A percentile compares a stretch with the other conserved stretches of the same genome.
phyloP scores from a whole-genome alignment of 441 rosid genomes.

The Pelargonium citronellum region DNA sequence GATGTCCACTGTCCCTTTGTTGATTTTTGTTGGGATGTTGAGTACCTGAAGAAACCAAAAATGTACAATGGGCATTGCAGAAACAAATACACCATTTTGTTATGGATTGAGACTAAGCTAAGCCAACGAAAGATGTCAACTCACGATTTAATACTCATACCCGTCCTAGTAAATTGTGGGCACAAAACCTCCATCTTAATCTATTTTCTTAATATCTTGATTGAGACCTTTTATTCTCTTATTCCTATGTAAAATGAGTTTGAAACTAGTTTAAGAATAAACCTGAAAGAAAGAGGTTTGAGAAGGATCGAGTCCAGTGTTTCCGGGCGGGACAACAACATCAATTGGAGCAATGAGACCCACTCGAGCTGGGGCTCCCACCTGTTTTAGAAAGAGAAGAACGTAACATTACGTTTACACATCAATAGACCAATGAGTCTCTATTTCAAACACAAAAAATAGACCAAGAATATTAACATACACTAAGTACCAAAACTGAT shows the following conservation, averaged over 20 bases:
- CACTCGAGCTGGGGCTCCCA: conserved; percentile 71
- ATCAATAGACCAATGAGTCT: too few species aligned
- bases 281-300: conserved; percentile 70
- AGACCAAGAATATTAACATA: too few species aligned
- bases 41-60: conserved; percentile 36
- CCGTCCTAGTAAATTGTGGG: too few species aligned
- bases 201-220: too few species aligned
- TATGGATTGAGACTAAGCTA: too few species aligned
- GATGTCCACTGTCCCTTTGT: conserved; percentile 66
- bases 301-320: conserved; percentile 69
- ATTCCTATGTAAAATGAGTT: neutral
- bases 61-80: neutral
- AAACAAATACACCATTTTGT: neutral
- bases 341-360: conserved; percentile 62
- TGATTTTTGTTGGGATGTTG: conserved; percentile 63
- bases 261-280: neutral
- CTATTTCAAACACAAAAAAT: too few species aligned
- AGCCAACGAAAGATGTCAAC: too few species aligned
- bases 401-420: too few species aligned
- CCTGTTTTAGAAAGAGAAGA: conserved; percentile 27
- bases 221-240: too few species aligned
- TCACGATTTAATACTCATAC: too few species aligned
- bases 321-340: conserved; percentile 61
- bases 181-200: too few species aligned
- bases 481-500: too few species aligned